Conservation (phyloP, 192 early-diverging fungal species). For the Coemansia sp. region DNA sequence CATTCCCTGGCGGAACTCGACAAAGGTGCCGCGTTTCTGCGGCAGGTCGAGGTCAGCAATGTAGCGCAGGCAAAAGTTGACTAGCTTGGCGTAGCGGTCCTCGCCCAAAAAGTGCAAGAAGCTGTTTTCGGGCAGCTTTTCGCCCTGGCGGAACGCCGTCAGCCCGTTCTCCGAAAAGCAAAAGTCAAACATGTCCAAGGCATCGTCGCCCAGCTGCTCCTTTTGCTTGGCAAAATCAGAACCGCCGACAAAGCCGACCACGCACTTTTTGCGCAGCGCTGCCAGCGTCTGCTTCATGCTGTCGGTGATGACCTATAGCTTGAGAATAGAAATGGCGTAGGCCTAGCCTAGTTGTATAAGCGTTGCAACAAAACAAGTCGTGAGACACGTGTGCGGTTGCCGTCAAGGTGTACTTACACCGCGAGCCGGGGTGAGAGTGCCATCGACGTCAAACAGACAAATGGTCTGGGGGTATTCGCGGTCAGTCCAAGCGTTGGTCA, state of each 20-base stretch:
- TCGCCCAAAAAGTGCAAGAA: slow-evolving; percentile 91
- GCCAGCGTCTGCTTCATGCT: slow-evolving; percentile 73
- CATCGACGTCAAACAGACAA: slow-evolving; percentile 95
- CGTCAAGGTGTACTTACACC: slow-evolving; percentile 54
- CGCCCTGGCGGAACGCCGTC: slow-evolving; percentile 80
- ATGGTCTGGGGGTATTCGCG: slow-evolving; percentile 75
- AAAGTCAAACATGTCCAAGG: slow-evolving; percentile 84
- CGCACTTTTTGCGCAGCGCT: slow-evolving; percentile 80
- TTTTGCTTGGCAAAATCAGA: slow-evolving; percentile 90
- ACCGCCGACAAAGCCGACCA: slow-evolving; percentile 96
- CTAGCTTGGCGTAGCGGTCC: slow-evolving; percentile 84
- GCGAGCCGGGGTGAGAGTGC: slow-evolving; percentile 93
- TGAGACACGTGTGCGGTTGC: background rate
- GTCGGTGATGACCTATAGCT: slow-evolving; percentile 67
- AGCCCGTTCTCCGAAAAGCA: slow-evolving; percentile 97
- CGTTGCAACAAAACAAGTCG: background rate
- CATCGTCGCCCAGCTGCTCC: slow-evolving; percentile 81
- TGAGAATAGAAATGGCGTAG: background rate
- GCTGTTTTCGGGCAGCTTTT: slow-evolving; percentile 62
- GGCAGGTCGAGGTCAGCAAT: slow-evolving; percentile 93
- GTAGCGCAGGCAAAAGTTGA: slow-evolving; percentile 89
- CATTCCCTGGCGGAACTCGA: slow-evolving; percentile 99
- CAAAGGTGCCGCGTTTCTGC: slow-evolving; percentile 92
- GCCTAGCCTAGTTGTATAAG: background rate
- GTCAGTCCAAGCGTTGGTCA: slow-evolving; percentile 51